Evolutionary conservation across 495 filamentous ascomycete species (phyloP).

Genomic region (Chaetomium cochliodes): DNA sequence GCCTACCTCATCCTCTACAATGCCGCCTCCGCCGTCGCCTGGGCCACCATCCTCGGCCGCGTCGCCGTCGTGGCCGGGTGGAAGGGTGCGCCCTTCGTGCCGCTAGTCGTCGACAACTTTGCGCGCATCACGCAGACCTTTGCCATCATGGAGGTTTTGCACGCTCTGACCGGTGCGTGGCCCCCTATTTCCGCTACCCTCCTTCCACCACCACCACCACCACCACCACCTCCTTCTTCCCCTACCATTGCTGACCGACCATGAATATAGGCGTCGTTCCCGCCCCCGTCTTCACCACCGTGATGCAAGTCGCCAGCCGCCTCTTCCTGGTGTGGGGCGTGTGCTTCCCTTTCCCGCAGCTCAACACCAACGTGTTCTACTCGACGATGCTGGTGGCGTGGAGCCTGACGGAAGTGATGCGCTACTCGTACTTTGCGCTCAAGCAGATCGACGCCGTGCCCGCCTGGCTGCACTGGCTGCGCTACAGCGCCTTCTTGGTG

Average conservation of each 20-base stretch:
- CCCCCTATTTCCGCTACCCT: conserved; percentile 9
- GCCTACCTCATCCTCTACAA: conserved; percentile 85
- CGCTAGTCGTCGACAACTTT: conserved; percentile 59
- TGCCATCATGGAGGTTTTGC: conserved; percentile 77
- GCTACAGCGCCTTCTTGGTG: conserved; percentile 90
- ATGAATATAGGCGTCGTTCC: conserved; percentile 66
- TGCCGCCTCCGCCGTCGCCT: conserved; percentile 66
- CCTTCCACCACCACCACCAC: not conserved
- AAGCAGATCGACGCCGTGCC: conserved; percentile 61
- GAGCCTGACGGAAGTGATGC: conserved; percentile 80
- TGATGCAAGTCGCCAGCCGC: conserved; percentile 82
- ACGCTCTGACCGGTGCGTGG: conserved; percentile 63
- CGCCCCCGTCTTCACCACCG: conserved; percentile 77
- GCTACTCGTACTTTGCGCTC: conserved; percentile 84
- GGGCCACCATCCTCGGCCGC: conserved; percentile 68
- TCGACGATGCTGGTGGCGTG: conserved; percentile 76
- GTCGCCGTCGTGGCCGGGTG: conserved; percentile 37
- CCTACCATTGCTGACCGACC: not conserved
- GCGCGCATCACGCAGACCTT: conserved; percentile 78
- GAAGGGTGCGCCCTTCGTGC: conserved; percentile 34
- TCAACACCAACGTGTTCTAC: conserved; percentile 54
- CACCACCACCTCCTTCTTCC: no score
- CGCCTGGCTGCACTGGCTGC: conserved; percentile 69
- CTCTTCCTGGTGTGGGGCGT: conserved; percentile 84
- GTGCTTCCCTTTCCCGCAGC: conserved; percentile 61